phyloP scores from a whole-genome alignment of 805 yeast species.

The Lachancea sp. region DNA sequence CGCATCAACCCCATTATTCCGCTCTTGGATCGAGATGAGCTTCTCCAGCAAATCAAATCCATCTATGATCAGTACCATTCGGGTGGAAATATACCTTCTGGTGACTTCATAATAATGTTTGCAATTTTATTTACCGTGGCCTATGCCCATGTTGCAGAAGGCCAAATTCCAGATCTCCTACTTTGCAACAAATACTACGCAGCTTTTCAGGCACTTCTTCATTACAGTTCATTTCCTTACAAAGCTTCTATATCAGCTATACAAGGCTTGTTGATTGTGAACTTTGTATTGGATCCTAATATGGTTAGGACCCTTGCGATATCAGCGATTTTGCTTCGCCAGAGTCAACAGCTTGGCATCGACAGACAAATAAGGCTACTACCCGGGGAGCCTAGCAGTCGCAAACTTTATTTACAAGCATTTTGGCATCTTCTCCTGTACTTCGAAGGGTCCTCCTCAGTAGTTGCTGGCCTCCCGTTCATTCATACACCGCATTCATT shows the following conservation, averaged over 20 bases:
- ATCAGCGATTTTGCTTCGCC: slow-evolving; percentile 25
- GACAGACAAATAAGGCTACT: slow-evolving; percentile 8
- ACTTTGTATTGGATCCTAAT: slow-evolving; percentile 28
- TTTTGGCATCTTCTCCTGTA: slow-evolving; percentile 26
- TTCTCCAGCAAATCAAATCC: slow-evolving; percentile 11
- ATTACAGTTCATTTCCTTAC: slow-evolving; percentile 19
- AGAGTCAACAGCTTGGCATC: slow-evolving; percentile 26
- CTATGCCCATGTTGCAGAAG: slow-evolving; percentile 24
- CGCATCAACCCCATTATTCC: slow-evolving; percentile 28
- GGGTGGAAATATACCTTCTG: slow-evolving; percentile 1
- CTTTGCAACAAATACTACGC: slow-evolving; percentile 23
- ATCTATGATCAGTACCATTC: slow-evolving; percentile 8
- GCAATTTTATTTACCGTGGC: slow-evolving; percentile 24
- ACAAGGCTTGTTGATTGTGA: slow-evolving; percentile 21
- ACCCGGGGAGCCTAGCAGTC: slow-evolving; percentile 3
- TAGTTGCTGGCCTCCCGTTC: slow-evolving; percentile 26
- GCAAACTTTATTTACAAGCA: background rate
- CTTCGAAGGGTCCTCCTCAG: slow-evolving; percentile 29
- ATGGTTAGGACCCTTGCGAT: slow-evolving; percentile 23
- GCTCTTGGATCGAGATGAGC: slow-evolving; percentile 12
- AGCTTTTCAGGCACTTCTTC: slow-evolving; percentile 18
- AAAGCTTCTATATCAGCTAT: slow-evolving; percentile 20
- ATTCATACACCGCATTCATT: slow-evolving; percentile 14
- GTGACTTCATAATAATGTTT: slow-evolving; percentile 13
- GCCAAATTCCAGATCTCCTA: slow-evolving; percentile 18